Evolutionary conservation across 768 basidiomycete genomes (phyloP).

Genomic region (Mycena leptocephala): DNA sequence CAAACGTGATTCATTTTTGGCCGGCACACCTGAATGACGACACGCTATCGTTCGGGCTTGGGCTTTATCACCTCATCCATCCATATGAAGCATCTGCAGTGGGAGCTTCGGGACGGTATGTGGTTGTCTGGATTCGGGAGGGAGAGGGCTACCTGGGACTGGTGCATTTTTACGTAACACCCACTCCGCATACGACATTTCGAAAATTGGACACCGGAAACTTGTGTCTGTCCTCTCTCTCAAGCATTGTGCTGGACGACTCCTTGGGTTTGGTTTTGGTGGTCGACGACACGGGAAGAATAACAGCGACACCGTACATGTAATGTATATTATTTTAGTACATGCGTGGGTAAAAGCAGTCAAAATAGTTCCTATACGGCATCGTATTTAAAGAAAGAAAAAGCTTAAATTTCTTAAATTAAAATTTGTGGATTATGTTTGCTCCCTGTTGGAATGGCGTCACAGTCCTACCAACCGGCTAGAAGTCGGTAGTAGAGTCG

Average conservation of each 20-base stretch:
- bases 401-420: too few species aligned
- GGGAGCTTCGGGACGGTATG: background rate
- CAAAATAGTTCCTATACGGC: too few species aligned
- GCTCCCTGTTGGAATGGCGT: too few species aligned
- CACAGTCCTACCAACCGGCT: too few species aligned
- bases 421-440: too few species aligned
- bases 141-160: background rate
- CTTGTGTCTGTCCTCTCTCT: too few species aligned
- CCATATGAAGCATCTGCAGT: background rate
- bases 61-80: background rate
- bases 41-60: background rate
- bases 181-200: background rate
- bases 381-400: too few species aligned
- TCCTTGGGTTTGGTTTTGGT: background rate
- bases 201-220: background rate
- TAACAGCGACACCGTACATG: background rate
- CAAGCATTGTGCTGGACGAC: too few species aligned
- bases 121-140: background rate
- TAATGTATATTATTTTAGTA: too few species aligned
- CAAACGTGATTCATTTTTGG: background rate
- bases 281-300: background rate
- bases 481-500: too few species aligned
- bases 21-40: background rate
- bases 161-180: background rate
- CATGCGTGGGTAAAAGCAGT: too few species aligned